Evolutionary conservation across 129 eudicot species (phyloP).

Genomic region (Chrysanthemum makinoi): DNA sequence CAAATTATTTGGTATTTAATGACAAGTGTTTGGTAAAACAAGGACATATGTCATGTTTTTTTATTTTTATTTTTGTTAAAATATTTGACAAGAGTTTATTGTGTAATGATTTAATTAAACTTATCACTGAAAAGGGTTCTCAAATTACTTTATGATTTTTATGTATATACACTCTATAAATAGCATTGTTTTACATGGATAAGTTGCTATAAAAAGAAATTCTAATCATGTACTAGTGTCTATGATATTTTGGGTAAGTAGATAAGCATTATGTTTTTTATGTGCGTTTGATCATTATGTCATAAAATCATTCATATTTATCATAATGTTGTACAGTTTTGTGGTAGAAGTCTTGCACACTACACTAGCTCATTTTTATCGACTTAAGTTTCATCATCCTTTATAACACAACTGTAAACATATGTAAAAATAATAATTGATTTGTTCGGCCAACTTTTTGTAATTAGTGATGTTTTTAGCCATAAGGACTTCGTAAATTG

Average conservation of each 20-base stretch:
- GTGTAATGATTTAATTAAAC: not conserved
- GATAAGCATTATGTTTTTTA: not conserved
- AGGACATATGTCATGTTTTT: too few relatives aligned
- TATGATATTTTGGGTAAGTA: slow-evolving; percentile 1
- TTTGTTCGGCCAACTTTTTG: slow-evolving; percentile 23
- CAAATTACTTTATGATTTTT: not conserved
- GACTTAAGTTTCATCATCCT: too few relatives aligned
- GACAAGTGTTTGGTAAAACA: too few relatives aligned
- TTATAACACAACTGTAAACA: too few relatives aligned
- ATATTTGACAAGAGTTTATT: not conserved
- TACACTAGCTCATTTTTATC: too few relatives aligned
- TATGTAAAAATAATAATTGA: too few relatives aligned
- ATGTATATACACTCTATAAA: not conserved
- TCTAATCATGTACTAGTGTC: not conserved
- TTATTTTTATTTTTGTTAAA: too few relatives aligned
- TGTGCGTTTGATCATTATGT: not conserved
- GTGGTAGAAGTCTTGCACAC: too few relatives aligned
- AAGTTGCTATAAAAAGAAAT: not conserved
- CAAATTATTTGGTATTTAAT: too few relatives aligned
- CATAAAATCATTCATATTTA: too few relatives aligned
- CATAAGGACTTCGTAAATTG: not conserved
- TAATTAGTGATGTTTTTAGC: slow-evolving; percentile 22
- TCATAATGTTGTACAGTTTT: too few relatives aligned
- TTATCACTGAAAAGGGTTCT: too few relatives aligned
- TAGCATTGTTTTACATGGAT: not conserved